Evolutionary conservation across 2,329 filamentous ascomycete genomes (phyloP).

Genomic region (Tolypocladium nubicola): DNA sequence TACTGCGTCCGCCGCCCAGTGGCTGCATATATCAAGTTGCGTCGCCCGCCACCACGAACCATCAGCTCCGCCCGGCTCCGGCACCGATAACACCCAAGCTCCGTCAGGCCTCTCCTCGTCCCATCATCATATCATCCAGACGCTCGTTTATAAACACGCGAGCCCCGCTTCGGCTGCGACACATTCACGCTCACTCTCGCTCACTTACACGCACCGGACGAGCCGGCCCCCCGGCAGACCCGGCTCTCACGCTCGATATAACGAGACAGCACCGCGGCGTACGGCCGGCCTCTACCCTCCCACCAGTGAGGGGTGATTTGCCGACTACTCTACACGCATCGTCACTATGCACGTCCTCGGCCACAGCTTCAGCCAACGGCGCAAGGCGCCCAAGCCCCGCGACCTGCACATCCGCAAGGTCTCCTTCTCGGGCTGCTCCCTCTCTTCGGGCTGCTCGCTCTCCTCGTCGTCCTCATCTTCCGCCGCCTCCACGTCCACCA

Average conservation of each 20-base stretch:
- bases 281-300: neutral
- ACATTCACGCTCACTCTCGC: neutral
- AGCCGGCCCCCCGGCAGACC: neutral
- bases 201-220: neutral
- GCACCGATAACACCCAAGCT: neutral
- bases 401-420: conserved; percentile 30
- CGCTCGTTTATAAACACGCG: neutral
- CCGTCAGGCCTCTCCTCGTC: neutral
- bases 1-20: neutral
- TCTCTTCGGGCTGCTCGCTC: conserved; percentile 25
- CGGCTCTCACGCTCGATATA: neutral
- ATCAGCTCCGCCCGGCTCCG: neutral
- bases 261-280: neutral
- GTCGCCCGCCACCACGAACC: neutral
- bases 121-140: neutral
- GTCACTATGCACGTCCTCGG: conserved; percentile 24
- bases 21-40: neutral
- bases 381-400: conserved; percentile 23
- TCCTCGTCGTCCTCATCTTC: conserved; percentile 15
- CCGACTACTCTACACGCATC: neutral
- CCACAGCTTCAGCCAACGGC: conserved; percentile 24
- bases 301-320: neutral
- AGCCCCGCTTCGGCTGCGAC: neutral
- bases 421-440: conserved; percentile 28
- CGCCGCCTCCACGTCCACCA: conserved; percentile 17